phyloP scores from a whole-genome alignment of 352 stramenopile species.

The Phytophthora ohioensis region DNA sequence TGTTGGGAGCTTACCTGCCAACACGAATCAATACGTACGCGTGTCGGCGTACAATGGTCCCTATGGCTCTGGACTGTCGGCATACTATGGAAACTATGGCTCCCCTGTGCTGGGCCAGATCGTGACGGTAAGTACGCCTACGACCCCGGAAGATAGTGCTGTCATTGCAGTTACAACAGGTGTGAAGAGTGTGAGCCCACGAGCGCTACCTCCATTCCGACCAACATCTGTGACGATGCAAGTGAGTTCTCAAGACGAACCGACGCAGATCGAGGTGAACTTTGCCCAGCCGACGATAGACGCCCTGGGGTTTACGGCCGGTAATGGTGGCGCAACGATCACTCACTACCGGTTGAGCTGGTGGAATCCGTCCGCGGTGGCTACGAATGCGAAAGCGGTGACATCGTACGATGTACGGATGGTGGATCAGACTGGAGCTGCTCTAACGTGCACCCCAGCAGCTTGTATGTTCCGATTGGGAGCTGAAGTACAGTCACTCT shows the following conservation, averaged over 20 bases:
- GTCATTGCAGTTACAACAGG: conserved; percentile 17
- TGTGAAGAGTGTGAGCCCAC: conserved; percentile 51
- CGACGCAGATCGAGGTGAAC: conserved; percentile 80
- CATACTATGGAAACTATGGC: conserved; percentile 90
- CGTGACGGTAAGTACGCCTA: conserved; percentile 36
- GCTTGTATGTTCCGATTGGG: conserved; percentile 91
- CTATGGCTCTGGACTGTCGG: conserved; percentile 49
- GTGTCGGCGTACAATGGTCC: conserved; percentile 88
- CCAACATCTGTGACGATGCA: conserved; percentile 77
- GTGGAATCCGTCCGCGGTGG: conserved; percentile 47
- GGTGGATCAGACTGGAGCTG: conserved; percentile 35
- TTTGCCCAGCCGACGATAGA: conserved; percentile 80
- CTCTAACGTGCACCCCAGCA: conserved; percentile 39
- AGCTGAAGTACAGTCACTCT: conserved; percentile 92
- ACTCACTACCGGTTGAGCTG: conserved; percentile 74
- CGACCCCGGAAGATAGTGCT: conserved; percentile 19
- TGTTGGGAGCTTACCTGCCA: conserved; percentile 83
- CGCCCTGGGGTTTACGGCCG: conserved; percentile 63
- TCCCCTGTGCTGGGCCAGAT: conserved; percentile 63
- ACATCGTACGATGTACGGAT: conserved; percentile 67
- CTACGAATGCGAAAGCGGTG: conserved; percentile 48
- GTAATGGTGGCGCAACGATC: conserved; percentile 64
- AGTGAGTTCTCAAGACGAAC: conserved; percentile 77
- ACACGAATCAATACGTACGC: conserved; percentile 87
- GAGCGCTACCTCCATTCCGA: conserved; percentile 68